A percentile compares a stretch with the other conserved stretches of the same genome.
Conservation (phyloP, 306 rosid genomes). For the Canavalia gladiata region DNA sequence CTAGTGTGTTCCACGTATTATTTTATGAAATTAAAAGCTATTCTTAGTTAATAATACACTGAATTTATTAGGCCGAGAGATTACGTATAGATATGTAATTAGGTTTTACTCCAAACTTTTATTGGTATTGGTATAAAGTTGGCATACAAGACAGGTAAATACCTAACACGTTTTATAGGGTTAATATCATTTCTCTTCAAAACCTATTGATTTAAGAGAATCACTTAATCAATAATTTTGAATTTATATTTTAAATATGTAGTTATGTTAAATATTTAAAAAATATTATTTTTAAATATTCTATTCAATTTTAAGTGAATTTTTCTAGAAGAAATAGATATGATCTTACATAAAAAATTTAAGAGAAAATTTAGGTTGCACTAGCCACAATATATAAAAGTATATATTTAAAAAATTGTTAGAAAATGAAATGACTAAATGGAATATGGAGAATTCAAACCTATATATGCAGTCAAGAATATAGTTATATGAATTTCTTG, state of each 20-base stretch:
- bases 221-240: no score
- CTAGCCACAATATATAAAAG: neutral
- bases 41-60: neutral
- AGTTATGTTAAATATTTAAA: no score
- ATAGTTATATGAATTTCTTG: neutral
- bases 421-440: neutral
- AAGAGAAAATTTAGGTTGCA: neutral
- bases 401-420: neutral
- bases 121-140: constrained; percentile 4
- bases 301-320: no score
- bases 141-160: neutral
- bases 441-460: constrained; percentile 22
- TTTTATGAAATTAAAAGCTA: neutral
- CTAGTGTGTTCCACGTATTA: neutral
- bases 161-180: constrained; percentile 17
- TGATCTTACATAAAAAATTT: no score
- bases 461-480: neutral
- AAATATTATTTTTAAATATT: no score
- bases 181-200: neutral
- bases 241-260: no score
- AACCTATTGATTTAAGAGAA: no score
- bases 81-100: neutral
- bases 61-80: no score
- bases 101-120: neutral
- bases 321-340: no score